Base-by-base conservation (phyloP, 2,329 filamentous ascomycete genomes). In the Diplocarpon mali region DNA sequence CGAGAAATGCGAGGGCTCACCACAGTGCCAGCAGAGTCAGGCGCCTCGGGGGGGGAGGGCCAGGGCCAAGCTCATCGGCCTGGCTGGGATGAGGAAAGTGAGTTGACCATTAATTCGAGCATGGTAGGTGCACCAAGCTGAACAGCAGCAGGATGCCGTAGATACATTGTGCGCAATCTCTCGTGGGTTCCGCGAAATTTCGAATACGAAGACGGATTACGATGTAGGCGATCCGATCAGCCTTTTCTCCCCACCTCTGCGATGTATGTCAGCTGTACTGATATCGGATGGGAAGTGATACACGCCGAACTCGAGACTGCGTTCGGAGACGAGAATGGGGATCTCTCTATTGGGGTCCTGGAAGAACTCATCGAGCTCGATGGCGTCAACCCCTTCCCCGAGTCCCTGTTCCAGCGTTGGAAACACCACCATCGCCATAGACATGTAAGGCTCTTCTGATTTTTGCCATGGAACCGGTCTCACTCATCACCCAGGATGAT, bases 341-440 rank as follows among this genome's bases (percentile, higher is more conserved):
- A 41, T 27, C 16, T 41, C 12, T n/a, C 29, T 24, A 34, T 65
- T 28, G 68, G 67, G 5, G 68, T 70, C 3, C 58, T 69, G 7
- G 69, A 70, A 47, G 68, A 70, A 51, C 53, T 70, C 45, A 69
- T 70, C 30, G 68, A 70, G 50, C 59, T 70, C 29, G 67, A 69
- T 50, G 59, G 65, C 31, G 57, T 67, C 49, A 67, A 65, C 1
- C 66, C 69, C 36, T 68, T 69, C 41, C 63, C 66, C 30, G 66
- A 67, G 13, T 66, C 66, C 13, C 65, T 67, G 16, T 70, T 69
- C 47, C 67, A 69, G 50, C 62, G 68, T 15, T 70, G 68, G 68
- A 65, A 66, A 48, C 54, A 67, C 44, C 62, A 69, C 36, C 68
- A 70, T 46, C 59, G 68, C 54, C 64, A 61, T 16, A 63, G 67